Evolutionary conservation across 2,329 filamentous ascomycete species (phyloP).

Genomic region (Sphaerostilbella broomeana): DNA sequence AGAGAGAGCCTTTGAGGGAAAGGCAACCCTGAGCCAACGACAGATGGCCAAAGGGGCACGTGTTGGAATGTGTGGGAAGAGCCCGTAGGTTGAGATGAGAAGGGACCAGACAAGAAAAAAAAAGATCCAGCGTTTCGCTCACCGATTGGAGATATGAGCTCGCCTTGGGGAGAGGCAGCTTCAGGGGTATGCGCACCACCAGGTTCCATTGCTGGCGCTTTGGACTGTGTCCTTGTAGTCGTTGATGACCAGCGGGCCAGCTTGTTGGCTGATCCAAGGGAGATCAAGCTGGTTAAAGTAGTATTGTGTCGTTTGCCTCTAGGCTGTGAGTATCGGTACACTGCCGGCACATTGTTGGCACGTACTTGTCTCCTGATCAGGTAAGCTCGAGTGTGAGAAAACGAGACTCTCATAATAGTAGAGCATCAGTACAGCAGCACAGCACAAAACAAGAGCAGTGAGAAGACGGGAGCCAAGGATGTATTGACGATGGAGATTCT

Average conservation of each 20-base stretch:
- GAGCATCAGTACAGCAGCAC: too few species aligned
- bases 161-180: slow-evolving; percentile 35
- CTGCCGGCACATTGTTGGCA: too few species aligned
- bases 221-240: too few species aligned
- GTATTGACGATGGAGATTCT: too few species aligned
- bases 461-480: too few species aligned
- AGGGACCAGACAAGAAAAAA: slow-evolving; percentile 20
- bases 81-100: too few species aligned
- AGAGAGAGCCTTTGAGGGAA: slow-evolving; percentile 1
- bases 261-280: background rate
- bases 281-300: background rate
- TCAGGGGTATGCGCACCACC: slow-evolving; percentile 40
- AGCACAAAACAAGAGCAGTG: background rate
- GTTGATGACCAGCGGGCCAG: too few species aligned
- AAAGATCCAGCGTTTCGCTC: slow-evolving; percentile 33
- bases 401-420: background rate
- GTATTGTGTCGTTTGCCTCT: too few species aligned
- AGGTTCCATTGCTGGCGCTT: slow-evolving; percentile 28
- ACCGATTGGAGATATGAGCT: slow-evolving; percentile 51
- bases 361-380: slow-evolving; percentile 8
- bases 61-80: too few species aligned
- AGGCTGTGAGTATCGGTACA: too few species aligned
- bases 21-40: slow-evolving; percentile 36
- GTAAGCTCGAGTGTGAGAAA: slow-evolving; percentile 11
- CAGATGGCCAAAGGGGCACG: slow-evolving; percentile 37